Base-by-base conservation (phyloP, 805 yeast species). In the Saccharomycopsis selenospora region DNA sequence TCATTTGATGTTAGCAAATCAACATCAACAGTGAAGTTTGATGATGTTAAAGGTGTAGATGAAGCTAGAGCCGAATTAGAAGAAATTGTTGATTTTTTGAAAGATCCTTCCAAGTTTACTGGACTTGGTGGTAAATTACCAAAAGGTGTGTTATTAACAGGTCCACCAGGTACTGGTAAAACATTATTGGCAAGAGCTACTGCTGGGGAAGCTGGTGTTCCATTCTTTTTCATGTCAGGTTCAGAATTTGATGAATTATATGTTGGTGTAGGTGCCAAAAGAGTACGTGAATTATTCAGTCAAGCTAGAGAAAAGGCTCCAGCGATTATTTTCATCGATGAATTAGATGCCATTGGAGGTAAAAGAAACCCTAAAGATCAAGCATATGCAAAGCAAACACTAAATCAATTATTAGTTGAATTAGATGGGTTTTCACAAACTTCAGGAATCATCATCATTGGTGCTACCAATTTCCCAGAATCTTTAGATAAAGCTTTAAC, bases 141-240 rank as follows among this genome's bases (percentile, higher is more conserved):
- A 50, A 93, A 91, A 65, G 99, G 99, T 72, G 95, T 93, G 4
- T 70, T 93, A 51, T 72, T 91, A 55, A 93, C 98, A 10, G 99
- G 99, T 42, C 99, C 99, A 33, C 99, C 99, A 38, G 99, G 99
- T 68, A 91, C 99, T 4, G 99, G 99, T 77, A 91, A 93, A 65
- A 93, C 99, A 1, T 72, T 91, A 56, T 76, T 93, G 55, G 98
- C 98, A 0, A 80, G 98, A 59, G 98, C 99, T 25, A 95, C 96
- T 26, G 99, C 99, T 5, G 98, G 98, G 55, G 98, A 91, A 67
- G 98, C 99, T 4, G 98, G 96, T 48, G 98, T 93, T 22, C 99
- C 98, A 40, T 93, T 93, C 63, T 91, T 90, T 68, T 91, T 91
- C 67, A 91, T 93, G 97, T 86, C 96, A 4, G 99, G 99, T 42